These are phyloP conservation scores for Triglochin maritima DNA, from an alignment of 106 monocot species.

Conservation along the genomic window DNA sequence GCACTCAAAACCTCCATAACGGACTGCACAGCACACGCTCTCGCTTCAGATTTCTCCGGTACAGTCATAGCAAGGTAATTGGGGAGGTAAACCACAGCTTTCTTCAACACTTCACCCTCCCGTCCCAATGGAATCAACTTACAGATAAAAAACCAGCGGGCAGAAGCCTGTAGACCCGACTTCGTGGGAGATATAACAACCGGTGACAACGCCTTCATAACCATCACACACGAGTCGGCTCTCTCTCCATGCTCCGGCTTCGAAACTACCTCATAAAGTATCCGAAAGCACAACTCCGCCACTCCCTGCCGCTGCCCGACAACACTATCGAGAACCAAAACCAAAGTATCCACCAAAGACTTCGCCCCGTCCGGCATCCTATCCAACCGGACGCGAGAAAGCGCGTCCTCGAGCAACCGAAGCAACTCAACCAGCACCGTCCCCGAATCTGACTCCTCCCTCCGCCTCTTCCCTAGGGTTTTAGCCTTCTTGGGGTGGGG, in stretches of 20 bases:
- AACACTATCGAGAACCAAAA: conserved; percentile 20
- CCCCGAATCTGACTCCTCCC: background rate
- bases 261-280: conserved; percentile 35
- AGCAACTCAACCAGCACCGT: conserved; percentile 30
- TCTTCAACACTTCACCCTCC: conserved; percentile 44
- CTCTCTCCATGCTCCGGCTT: conserved; percentile 53
- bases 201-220: conserved; percentile 37
- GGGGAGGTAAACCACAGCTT: conserved; percentile 58
- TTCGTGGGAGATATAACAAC: conserved; percentile 42
- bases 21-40: conserved; percentile 61
- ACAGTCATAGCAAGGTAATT: conserved; percentile 59
- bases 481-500: too few species aligned
- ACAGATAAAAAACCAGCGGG: conserved; percentile 32
- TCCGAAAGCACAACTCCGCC: conserved; percentile 40
- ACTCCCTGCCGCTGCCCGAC: conserved; percentile 6
- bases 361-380: conserved; percentile 37
- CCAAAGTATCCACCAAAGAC: conserved; percentile 50
- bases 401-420: conserved; percentile 27
- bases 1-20: conserved; percentile 50
- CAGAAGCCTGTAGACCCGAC: conserved; percentile 25
- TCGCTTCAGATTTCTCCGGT: conserved; percentile 71
- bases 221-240: conserved; percentile 26
- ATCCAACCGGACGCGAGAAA: conserved; percentile 42
- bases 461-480: too few species aligned
- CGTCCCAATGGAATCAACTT: conserved; percentile 34